Evolutionary conservation across 108 stramenopile genomes (phyloP), one percentile per base, ranked within the genome.

Genomic region (Pseudonitzschia pungens): DNA sequence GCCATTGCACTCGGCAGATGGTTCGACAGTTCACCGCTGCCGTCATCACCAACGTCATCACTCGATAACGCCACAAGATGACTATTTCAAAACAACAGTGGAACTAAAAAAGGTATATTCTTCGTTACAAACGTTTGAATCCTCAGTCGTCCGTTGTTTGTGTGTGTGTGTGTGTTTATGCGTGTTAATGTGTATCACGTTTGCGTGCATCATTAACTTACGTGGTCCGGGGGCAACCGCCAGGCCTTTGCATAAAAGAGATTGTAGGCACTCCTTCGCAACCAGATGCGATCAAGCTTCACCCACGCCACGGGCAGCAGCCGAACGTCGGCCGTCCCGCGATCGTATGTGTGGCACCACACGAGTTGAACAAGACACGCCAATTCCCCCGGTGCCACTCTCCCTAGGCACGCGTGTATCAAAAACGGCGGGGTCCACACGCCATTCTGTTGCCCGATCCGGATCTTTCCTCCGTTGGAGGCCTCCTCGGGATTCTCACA

Each of bases 1-100:
- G 89, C 92, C 4, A 91, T 91, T 75, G 89, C 92, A 26, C 70
- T 90, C 51, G 89, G 83, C 27, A 71, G 89, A 71, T 90, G 84
- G 83, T 89, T 90, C 73, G 75, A 81, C 68, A 33, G 18, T n/a
- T 40, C 36, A 21, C 6, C 36, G 29, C 1, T 33, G n/a, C 16
- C 60, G 29, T 36, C 33, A 20, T n/a, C 60, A 33, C 11, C 36
- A 20, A 15, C 60, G 11, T 62, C 36, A 36, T 36, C 36, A 36
- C 36, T 36, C 36, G 36, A 36, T 2, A 36, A 36, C 36, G 36
- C 36, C 36, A 36, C 36, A 36, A 36, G 36, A 36, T 36, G 36
- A 36, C 36, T 5, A 36, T 36, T 2, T 36, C 6, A 36, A n/a
- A n/a, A n/a, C 36, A 36, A 6, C 2, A 36, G 6, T 36, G 36